Evolutionary conservation across 768 basidiomycete genomes (phyloP).

Genomic region (Cystobasidium ongulense): DNA sequence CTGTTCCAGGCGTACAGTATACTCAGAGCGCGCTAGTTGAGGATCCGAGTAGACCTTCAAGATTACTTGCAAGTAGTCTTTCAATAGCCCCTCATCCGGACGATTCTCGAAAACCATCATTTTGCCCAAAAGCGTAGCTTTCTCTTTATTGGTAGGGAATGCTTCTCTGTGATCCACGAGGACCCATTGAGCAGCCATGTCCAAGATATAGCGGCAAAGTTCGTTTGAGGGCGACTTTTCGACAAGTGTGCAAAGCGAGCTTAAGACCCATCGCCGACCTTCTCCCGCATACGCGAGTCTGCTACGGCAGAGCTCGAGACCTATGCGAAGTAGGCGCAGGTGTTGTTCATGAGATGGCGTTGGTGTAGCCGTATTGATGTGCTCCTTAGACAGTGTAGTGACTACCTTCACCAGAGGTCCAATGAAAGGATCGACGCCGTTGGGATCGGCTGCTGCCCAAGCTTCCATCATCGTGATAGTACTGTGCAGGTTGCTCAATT

Average conservation of each 20-base stretch:
- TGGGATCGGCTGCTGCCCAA: slow-evolving; percentile 67
- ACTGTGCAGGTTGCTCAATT: slow-evolving; percentile 63
- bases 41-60: slow-evolving; percentile 91
- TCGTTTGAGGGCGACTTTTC: slow-evolving; percentile 76
- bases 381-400: slow-evolving; percentile 77
- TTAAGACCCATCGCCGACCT: slow-evolving; percentile 70
- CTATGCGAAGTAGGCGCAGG: slow-evolving; percentile 55
- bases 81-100: slow-evolving; percentile 68
- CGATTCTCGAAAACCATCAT: slow-evolving; percentile 63
- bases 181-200: slow-evolving; percentile 83
- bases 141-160: slow-evolving; percentile 91
- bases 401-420: slow-evolving; percentile 70
- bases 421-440: slow-evolving; percentile 73
- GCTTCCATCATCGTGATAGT: slow-evolving; percentile 79
- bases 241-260: slow-evolving; percentile 66
- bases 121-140: slow-evolving; percentile 74
- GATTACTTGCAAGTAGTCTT: slow-evolving; percentile 76
- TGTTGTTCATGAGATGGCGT: slow-evolving; percentile 53
- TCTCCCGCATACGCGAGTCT: slow-evolving; percentile 77
- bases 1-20: slow-evolving; percentile 84
- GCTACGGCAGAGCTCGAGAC: slow-evolving; percentile 75
- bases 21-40: slow-evolving; percentile 72
- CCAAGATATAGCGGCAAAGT: slow-evolving; percentile 75
- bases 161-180: slow-evolving; percentile 65
- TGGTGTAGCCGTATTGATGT: slow-evolving; percentile 54